phyloP scores from a whole-genome alignment of 345 rosid species.

The Toxicodendron radicans region DNA sequence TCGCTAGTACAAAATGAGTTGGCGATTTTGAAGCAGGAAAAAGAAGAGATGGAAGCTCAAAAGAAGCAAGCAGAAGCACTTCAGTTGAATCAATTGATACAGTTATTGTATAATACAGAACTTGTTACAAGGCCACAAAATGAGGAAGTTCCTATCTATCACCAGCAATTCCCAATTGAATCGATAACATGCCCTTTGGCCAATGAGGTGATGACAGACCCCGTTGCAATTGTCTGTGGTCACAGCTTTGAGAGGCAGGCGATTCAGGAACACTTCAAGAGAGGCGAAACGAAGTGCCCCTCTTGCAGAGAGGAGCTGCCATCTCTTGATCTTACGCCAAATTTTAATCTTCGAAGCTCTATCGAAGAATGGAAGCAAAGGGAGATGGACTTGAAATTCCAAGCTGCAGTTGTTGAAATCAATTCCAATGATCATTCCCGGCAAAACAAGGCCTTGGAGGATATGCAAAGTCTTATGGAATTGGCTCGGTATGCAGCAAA shows the following conservation, averaged over 20 bases:
- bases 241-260: constrained; percentile 58
- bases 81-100: constrained; percentile 43
- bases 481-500: constrained; percentile 34
- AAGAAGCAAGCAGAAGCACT: constrained; percentile 57
- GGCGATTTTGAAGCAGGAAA: constrained; percentile 43
- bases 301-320: constrained; percentile 40
- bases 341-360: constrained; percentile 41
- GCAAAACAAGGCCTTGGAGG: constrained; percentile 39
- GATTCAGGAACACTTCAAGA: constrained; percentile 34
- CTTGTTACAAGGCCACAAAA: constrained; percentile 27
- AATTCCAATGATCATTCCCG: constrained; percentile 27
- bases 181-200: constrained; percentile 46
- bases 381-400: constrained; percentile 41
- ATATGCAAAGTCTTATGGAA: constrained; percentile 34
- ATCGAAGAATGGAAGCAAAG: constrained; percentile 46
- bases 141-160: constrained; percentile 20
- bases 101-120: constrained; percentile 43
- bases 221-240: constrained; percentile 46
- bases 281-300: constrained; percentile 44
- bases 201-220: constrained; percentile 51
- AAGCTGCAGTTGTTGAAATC: constrained; percentile 36
- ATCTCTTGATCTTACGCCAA: constrained; percentile 41
- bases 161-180: constrained; percentile 28
- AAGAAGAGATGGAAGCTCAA: constrained; percentile 45
- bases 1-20: constrained; percentile 41